A percentile compares a stretch with the other conserved stretches of the same genome.
Evolutionary conservation across 352 stramenopile species (phyloP).

Genomic region (Phytophthora constricta): DNA sequence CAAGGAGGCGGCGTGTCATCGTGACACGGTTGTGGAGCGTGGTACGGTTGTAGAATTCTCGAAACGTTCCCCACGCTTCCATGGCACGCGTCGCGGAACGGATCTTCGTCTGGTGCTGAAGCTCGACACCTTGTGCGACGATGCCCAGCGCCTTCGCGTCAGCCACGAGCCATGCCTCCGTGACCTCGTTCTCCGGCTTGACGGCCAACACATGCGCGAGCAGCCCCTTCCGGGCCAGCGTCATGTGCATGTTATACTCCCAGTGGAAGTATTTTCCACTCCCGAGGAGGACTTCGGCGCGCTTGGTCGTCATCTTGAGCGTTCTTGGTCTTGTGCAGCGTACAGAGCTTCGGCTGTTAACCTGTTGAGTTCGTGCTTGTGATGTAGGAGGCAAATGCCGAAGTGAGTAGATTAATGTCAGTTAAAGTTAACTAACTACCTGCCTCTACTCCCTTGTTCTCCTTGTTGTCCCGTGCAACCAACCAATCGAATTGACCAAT

Average conservation of each 20-base stretch:
- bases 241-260: slow-evolving; percentile 40
- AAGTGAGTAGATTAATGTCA: slow-evolving; percentile 8
- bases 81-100: slow-evolving; percentile 7
- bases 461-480: background rate
- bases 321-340: slow-evolving; percentile 1
- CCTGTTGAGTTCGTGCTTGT: slow-evolving; percentile 14
- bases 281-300: slow-evolving; percentile 22
- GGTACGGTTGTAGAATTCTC: slow-evolving; percentile 29
- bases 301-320: slow-evolving; percentile 14
- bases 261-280: slow-evolving; percentile 43
- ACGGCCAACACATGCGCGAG: slow-evolving; percentile 13
- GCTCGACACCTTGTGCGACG: slow-evolving; percentile 26
- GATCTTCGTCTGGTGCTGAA: slow-evolving; percentile 30
- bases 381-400: slow-evolving; percentile 3
- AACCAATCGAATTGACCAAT: too few species aligned
- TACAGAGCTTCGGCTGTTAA: slow-evolving; percentile 19
- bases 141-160: slow-evolving; percentile 35
- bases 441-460: background rate
- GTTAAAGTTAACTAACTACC: background rate
- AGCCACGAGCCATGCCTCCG: slow-evolving; percentile 20
- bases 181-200: slow-evolving; percentile 22
- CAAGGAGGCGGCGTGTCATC: slow-evolving; percentile 27
- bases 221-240: slow-evolving; percentile 21
- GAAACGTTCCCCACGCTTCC: slow-evolving; percentile 22
- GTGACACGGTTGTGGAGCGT: slow-evolving; percentile 37